Evolutionary conservation across 1,284 basidiomycete species (phyloP).

Genomic region (Rhodofomes roseus): DNA sequence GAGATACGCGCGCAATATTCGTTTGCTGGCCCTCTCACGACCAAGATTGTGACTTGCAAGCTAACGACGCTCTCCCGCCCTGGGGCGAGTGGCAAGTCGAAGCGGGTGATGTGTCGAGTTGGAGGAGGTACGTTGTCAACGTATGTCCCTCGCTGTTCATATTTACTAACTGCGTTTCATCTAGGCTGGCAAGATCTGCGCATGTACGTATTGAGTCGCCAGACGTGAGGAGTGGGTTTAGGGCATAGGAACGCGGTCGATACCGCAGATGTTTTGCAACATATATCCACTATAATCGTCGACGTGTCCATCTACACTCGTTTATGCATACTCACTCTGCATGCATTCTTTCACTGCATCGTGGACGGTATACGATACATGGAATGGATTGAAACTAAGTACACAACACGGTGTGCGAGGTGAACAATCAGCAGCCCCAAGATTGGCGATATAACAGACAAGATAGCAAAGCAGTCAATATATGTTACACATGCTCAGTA

Average conservation of each 20-base stretch:
- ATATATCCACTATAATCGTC: slow-evolving; percentile 17
- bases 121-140: slow-evolving; percentile 61
- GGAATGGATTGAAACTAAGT: not conserved
- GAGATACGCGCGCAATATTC: slow-evolving; percentile 82
- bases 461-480: too few relatives aligned
- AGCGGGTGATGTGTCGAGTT: slow-evolving; percentile 85
- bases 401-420: too few relatives aligned
- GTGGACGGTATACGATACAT: not conserved
- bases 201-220: slow-evolving; percentile 72
- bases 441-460: too few relatives aligned
- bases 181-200: slow-evolving; percentile 85
- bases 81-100: slow-evolving; percentile 54
- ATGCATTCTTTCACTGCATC: not conserved
- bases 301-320: slow-evolving; percentile 22
- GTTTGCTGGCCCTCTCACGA: slow-evolving; percentile 65
- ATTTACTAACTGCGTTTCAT: slow-evolving; percentile 2
- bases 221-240: slow-evolving; percentile 11
- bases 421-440: too few relatives aligned
- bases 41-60: slow-evolving; percentile 76
- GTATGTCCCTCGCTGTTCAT: slow-evolving; percentile 1
- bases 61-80: slow-evolving; percentile 71
- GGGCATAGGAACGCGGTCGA: not conserved
- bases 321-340: slow-evolving; percentile 16
- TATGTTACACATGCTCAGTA: not conserved
- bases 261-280: slow-evolving; percentile 12